phyloP scores from a whole-genome alignment of 108 stramenopile genomes.

The Schizochytrium sp. region DNA sequence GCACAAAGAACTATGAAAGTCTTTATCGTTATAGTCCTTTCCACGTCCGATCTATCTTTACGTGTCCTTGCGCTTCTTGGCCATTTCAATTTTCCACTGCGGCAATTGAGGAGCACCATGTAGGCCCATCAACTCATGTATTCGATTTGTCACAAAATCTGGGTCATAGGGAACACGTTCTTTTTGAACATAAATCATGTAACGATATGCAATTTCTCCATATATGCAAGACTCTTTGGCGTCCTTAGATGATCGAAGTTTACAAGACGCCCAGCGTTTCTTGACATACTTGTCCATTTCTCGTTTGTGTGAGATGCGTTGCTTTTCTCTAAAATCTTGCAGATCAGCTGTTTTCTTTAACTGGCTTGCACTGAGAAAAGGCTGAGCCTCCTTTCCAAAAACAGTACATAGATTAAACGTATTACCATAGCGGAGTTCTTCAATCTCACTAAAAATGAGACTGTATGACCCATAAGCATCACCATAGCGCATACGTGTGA shows the following conservation, averaged over 20 bases:
- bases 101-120: constrained; percentile 29
- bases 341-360: constrained; percentile 12
- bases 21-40: not conserved
- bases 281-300: constrained; percentile 60
- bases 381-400: not conserved
- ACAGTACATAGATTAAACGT: not conserved
- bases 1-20: not conserved
- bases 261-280: constrained; percentile 46
- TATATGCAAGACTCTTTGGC: constrained; percentile 54
- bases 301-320: constrained; percentile 29
- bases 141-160: constrained; percentile 29
- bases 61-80: constrained; percentile 8
- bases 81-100: constrained; percentile 57
- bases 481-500: constrained; percentile 54
- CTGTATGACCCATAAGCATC: not conserved
- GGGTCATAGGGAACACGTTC: constrained; percentile 48
- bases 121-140: constrained; percentile 44
- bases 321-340: constrained; percentile 49
- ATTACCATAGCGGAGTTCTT: constrained; percentile 15
- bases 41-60: not conserved
- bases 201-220: constrained; percentile 29
- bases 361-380: not conserved
- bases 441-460: constrained; percentile 43
- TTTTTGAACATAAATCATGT: constrained; percentile 34
- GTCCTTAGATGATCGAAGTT: constrained; percentile 31